A percentile compares a stretch with the other conserved stretches of the same genome.
These are phyloP conservation scores for Talaromyces sp. DNA, from an alignment of 2,329 filamentous ascomycete species.

Conservation along the genomic window DNA sequence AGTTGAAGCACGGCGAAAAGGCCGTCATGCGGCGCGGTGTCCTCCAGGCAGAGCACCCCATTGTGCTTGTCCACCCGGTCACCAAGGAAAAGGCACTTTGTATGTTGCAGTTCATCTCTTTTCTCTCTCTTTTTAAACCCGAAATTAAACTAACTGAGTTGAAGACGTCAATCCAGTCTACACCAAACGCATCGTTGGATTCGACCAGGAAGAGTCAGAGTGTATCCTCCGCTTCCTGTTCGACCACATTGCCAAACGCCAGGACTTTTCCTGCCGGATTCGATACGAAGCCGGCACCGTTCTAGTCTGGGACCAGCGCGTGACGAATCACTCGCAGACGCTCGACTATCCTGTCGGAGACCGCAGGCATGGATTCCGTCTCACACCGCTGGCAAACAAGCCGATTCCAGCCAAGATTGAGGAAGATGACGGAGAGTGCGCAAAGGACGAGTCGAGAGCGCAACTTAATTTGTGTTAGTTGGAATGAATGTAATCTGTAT, in stretches of 20 bases:
- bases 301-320: conserved; percentile 2
- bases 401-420: neutral
- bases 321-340: neutral
- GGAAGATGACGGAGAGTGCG: conserved; percentile 2
- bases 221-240: neutral
- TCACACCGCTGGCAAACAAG: conserved; percentile 1
- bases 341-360: neutral
- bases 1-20: neutral
- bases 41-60: neutral
- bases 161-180: neutral
- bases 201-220: conserved; percentile 1
- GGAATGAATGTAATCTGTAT: neutral
- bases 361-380: neutral
- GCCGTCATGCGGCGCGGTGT: neutral
- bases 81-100: conserved; percentile 3
- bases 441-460: neutral
- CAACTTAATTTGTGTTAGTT: neutral
- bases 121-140: neutral
- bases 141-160: neutral
- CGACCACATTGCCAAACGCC: neutral
- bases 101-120: neutral
- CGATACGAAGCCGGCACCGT: neutral
- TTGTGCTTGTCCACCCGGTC: neutral
- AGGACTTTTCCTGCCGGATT: neutral
- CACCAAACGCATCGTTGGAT: neutral